Conservation (phyloP, 306 rosid genomes). For the Castanea sativa region DNA sequence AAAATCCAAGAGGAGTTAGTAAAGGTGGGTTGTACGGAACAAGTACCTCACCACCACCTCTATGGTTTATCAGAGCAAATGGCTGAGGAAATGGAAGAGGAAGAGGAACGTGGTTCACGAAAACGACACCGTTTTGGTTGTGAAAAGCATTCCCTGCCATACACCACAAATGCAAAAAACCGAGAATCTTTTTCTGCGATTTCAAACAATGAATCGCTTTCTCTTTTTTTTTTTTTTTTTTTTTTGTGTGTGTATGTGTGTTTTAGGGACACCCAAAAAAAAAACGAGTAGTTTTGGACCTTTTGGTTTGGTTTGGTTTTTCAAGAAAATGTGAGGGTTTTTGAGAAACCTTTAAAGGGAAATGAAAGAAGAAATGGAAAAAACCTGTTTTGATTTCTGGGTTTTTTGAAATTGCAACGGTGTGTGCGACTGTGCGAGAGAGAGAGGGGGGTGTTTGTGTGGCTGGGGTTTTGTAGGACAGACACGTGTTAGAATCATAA, state of each 20-base stretch:
- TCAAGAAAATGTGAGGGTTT: too few species aligned
- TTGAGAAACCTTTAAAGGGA: too few species aligned
- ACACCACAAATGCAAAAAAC: constrained; percentile 5
- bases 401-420: background rate
- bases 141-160: constrained; percentile 26
- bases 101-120: constrained; percentile 1
- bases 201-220: background rate
- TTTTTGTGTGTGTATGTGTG: background rate
- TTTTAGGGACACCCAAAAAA: too few species aligned
- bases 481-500: background rate
- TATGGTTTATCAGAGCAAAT: constrained; percentile 12
- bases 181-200: background rate
- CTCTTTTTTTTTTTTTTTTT: background rate
- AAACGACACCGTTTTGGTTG: constrained; percentile 23
- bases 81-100: background rate
- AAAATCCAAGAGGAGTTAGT: background rate
- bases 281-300: too few species aligned
- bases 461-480: background rate
- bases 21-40: constrained; percentile 1
- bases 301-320: too few species aligned
- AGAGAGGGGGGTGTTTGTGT: background rate
- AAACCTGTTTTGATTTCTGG: too few species aligned
- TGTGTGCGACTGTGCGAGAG: background rate
- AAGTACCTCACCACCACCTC: constrained; percentile 11
- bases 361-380: too few species aligned